Evolutionary conservation across 2,329 filamentous ascomycete species (phyloP).

Genomic region (Aspergillus viridinutans): DNA sequence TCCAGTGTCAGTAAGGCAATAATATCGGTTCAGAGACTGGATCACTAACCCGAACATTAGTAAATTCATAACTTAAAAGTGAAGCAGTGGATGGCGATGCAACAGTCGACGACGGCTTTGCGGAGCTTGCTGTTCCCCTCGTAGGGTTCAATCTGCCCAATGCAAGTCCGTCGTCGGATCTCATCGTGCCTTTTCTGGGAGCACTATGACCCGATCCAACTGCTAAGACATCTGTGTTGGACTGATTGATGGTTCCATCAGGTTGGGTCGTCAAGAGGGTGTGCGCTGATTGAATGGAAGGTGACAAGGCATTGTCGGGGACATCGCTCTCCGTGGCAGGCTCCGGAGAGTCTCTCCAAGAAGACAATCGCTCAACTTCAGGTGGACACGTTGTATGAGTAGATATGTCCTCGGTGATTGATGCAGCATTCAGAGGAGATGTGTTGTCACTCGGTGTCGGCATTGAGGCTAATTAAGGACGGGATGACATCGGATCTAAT

Average conservation of each 20-base stretch:
- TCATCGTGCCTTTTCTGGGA: constrained; percentile 22
- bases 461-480: constrained; percentile 43
- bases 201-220: constrained; percentile 17
- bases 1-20: constrained; percentile 17
- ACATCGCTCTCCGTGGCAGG: constrained; percentile 20
- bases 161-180: constrained; percentile 29
- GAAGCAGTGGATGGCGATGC: constrained; percentile 38
- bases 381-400: constrained; percentile 49
- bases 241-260: constrained; percentile 23
- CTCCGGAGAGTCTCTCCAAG: constrained; percentile 31
- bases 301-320: constrained; percentile 26
- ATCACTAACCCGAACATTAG: constrained; percentile 51
- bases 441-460: constrained; percentile 47
- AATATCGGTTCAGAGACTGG: constrained; percentile 1
- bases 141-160: constrained; percentile 31
- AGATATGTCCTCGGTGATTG: constrained; percentile 42
- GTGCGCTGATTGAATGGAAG: constrained; percentile 20
- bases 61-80: constrained; percentile 52
- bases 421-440: constrained; percentile 38
- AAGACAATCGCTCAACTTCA: constrained; percentile 35
- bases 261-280: constrained; percentile 22
- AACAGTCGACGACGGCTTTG: constrained; percentile 26
- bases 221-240: constrained; percentile 23
- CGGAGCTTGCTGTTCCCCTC: constrained; percentile 29
- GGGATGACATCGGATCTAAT: constrained; percentile 33